Base-by-base conservation (phyloP, 371 early-diverging fungal species). In the Mucor indicus region DNA sequence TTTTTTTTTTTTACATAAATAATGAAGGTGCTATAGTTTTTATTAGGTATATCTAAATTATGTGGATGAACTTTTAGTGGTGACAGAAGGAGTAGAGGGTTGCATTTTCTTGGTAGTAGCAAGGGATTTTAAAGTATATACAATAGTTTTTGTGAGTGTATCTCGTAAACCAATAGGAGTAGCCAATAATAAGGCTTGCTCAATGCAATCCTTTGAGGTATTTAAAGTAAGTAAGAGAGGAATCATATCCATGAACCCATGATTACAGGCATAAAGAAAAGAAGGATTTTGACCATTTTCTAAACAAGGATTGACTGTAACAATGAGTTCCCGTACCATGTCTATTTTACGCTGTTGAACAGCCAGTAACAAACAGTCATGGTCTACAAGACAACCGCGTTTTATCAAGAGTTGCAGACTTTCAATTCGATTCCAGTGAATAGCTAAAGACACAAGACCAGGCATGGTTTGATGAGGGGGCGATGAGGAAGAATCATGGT, bases 301-400 rank as follows among this genome's bases (percentile, higher is more conserved):
- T 13, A 52, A 37, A 29, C 66, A 65, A 12, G 65, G 64, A 38
- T 45, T 51, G 25, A 55, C 64, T 29, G 30, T 8, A 8, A 12
- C 12, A 6, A 29, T 12, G 8, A 29, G 35, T 20, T 51, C 41
- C 17, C 59, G 66, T 0, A 75, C 75, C 16, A 75, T 44, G 41
- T 75, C 75, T 12, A 75, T 56, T 38, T 75, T 75, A 11, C 71
- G 57, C 35, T 75, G 71, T 31, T 75, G 71, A 1, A 75, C 75
- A 12, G 75, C 71, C 1, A 25, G 42, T 24, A 68, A 57, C 3
- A 75, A 16, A 19, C 35, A 22, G 3, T 39, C 21, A 3, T 38
- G 16, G 10, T 55, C 48, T 20, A 66, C 40, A 13, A 50, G 41
- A 37, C 48, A 62, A 0, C 64, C 67, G 2, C 44, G 46, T 16